phyloP scores from a whole-genome alignment of 1,284 basidiomycete genomes.

The Fomitopsis pinicola region DNA sequence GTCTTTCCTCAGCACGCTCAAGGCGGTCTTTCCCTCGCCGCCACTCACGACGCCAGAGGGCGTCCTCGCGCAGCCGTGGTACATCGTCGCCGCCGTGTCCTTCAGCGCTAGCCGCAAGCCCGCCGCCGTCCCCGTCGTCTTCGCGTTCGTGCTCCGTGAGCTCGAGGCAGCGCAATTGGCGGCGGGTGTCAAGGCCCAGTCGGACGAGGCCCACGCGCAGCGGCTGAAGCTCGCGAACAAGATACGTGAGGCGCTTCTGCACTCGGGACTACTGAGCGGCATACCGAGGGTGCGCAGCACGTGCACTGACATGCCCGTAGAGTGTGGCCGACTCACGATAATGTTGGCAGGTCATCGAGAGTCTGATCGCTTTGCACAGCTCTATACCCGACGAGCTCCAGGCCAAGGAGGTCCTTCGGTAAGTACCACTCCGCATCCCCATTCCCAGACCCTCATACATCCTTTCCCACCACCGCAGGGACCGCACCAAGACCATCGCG shows the following conservation, averaged over 20 bases:
- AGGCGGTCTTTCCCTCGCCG: constrained; percentile 21
- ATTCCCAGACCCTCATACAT: neutral
- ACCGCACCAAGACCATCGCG: constrained; percentile 32
- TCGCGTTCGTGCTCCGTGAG: constrained; percentile 42
- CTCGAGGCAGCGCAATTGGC: constrained; percentile 22
- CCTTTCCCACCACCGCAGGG: constrained; percentile 24
- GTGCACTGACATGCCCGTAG: neutral
- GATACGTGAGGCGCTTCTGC: constrained; percentile 53
- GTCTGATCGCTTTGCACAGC: constrained; percentile 26
- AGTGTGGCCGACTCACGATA: neutral
- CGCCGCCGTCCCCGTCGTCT: constrained; percentile 50
- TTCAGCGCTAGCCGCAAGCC: constrained; percentile 53
- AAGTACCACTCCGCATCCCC: neutral
- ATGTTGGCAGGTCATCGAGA: constrained; percentile 27
- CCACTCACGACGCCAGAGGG: constrained; percentile 9
- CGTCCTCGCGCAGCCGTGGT: constrained; percentile 45
- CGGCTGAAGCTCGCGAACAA: constrained; percentile 39
- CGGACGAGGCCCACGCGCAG: constrained; percentile 26
- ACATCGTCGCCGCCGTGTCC: constrained; percentile 47
- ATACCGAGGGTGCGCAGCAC: constrained; percentile 39
- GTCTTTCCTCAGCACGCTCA: constrained; percentile 20
- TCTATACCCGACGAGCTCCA: constrained; percentile 31
- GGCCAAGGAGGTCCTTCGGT: constrained; percentile 28
- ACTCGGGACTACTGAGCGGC: constrained; percentile 49
- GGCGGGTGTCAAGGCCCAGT: constrained; percentile 16